A percentile compares a stretch with the other conserved stretches of the same genome.
These are phyloP conservation scores for Suhomyces bokatorum DNA, from an alignment of 1,139 yeast genomes.

Conservation along the genomic window DNA sequence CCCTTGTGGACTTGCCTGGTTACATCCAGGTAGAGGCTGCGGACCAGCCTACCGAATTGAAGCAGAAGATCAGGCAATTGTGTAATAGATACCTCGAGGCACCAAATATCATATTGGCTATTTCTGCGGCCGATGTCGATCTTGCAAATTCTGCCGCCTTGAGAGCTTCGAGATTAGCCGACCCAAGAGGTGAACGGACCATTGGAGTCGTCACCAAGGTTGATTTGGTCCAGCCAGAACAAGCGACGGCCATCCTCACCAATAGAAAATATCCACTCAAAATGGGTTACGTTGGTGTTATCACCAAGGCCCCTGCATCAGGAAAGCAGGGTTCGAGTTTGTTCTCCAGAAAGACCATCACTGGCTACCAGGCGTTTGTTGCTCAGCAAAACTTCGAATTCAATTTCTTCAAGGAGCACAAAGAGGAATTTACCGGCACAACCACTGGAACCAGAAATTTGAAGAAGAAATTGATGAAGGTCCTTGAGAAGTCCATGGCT, in stretches of 20 bases:
- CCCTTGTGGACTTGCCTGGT: constrained; percentile 94
- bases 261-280: constrained; percentile 84
- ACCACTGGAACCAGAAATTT: constrained; percentile 75
- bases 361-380: constrained; percentile 50
- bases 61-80: constrained; percentile 71
- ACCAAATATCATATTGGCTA: constrained; percentile 93
- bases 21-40: constrained; percentile 96
- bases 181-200: constrained; percentile 92
- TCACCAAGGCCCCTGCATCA: constrained; percentile 69
- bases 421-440: constrained; percentile 61
- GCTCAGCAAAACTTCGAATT: constrained; percentile 70
- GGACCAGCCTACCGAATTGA: constrained; percentile 87
- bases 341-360: constrained; percentile 36
- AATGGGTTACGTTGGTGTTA: constrained; percentile 98
- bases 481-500: constrained; percentile 90
- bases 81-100: constrained; percentile 85
- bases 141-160: constrained; percentile 94
- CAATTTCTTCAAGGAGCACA: constrained; percentile 58
- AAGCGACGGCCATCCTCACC: constrained; percentile 66
- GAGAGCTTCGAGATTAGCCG: constrained; percentile 88
- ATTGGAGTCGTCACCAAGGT: constrained; percentile 94
- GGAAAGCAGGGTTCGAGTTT: constrained; percentile 24
- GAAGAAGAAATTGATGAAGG: constrained; percentile 78
- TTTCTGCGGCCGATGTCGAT: constrained; percentile 97
- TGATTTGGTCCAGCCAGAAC: constrained; percentile 79